Conservation (phyloP, 2,329 filamentous ascomycete genomes). For the Fusarium cyanostomum region DNA sequence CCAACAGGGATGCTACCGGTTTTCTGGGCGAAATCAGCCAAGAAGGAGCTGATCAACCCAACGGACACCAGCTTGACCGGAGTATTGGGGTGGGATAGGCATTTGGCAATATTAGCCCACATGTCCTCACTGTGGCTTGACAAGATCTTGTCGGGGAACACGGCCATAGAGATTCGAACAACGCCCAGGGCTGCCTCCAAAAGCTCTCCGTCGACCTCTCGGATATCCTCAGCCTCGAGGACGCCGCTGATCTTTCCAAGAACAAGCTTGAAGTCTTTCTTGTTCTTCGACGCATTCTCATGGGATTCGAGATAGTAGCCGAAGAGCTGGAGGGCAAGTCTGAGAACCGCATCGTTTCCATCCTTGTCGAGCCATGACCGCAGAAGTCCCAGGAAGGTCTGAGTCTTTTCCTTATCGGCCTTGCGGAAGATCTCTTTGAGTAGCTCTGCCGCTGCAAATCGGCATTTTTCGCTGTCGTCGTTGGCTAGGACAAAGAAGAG, state of each 20-base stretch:
- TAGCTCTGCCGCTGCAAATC: slow-evolving; percentile 80
- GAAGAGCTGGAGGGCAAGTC: slow-evolving; percentile 82
- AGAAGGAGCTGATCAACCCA: slow-evolving; percentile 77
- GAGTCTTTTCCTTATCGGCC: slow-evolving; percentile 76
- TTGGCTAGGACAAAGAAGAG: slow-evolving; percentile 87
- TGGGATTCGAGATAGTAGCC: slow-evolving; percentile 81
- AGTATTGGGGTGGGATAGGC: slow-evolving; percentile 75
- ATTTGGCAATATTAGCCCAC: slow-evolving; percentile 75
- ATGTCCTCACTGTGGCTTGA: slow-evolving; percentile 67
- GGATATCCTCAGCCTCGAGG: slow-evolving; percentile 63
- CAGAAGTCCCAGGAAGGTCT: slow-evolving; percentile 76
- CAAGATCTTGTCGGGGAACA: slow-evolving; percentile 71
- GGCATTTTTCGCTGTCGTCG: slow-evolving; percentile 87
- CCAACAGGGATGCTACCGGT: slow-evolving; percentile 55
- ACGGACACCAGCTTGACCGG: slow-evolving; percentile 82
- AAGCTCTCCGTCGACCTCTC: slow-evolving; percentile 72
- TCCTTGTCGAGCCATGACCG: slow-evolving; percentile 80
- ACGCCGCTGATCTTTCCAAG: slow-evolving; percentile 63
- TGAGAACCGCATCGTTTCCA: slow-evolving; percentile 74
- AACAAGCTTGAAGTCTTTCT: slow-evolving; percentile 74
- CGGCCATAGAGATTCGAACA: slow-evolving; percentile 72
- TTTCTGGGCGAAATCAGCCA: slow-evolving; percentile 79
- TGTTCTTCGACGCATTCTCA: slow-evolving; percentile 65
- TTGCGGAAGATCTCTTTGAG: slow-evolving; percentile 83
- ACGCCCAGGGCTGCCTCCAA: slow-evolving; percentile 78